A percentile compares a stretch with the other conserved stretches of the same genome.
Evolutionary conservation across 495 filamentous ascomycete genomes (phyloP).

Genomic region (Hypoxylon fragiforme): DNA sequence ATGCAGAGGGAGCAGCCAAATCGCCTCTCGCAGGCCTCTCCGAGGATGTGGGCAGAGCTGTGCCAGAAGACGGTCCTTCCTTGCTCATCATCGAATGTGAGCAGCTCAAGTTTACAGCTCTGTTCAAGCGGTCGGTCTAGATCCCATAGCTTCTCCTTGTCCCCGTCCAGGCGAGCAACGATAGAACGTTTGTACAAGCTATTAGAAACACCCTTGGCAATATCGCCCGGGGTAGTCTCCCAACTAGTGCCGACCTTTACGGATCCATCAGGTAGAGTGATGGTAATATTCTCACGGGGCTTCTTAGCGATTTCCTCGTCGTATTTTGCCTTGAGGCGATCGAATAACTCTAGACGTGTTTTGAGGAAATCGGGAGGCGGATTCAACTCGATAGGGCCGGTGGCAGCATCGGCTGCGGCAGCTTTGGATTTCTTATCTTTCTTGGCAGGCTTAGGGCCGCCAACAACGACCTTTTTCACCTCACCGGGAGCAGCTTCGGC

Average conservation of each 20-base stretch:
- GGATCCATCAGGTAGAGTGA: slow-evolving; percentile 66
- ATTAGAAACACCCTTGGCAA: slow-evolving; percentile 70
- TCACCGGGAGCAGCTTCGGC: slow-evolving; percentile 45
- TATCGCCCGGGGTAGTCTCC: slow-evolving; percentile 70
- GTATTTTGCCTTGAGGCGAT: slow-evolving; percentile 80
- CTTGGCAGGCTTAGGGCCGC: slow-evolving; percentile 48
- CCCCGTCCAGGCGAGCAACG: slow-evolving; percentile 77
- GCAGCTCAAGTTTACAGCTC: slow-evolving; percentile 73
- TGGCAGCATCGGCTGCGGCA: slow-evolving; percentile 41
- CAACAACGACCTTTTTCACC: slow-evolving; percentile 54
- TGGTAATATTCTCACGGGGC: slow-evolving; percentile 66
- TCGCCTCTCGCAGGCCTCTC: slow-evolving; percentile 85
- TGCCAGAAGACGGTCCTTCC: slow-evolving; percentile 92
- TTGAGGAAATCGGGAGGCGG: slow-evolving; percentile 79
- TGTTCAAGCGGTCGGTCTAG: slow-evolving; percentile 84
- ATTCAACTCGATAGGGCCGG: slow-evolving; percentile 58
- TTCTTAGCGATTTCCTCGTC: slow-evolving; percentile 70
- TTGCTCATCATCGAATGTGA: slow-evolving; percentile 83
- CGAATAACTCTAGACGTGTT: slow-evolving; percentile 82
- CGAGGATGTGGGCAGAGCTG: slow-evolving; percentile 89
- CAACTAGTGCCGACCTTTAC: slow-evolving; percentile 66
- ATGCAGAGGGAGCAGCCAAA: slow-evolving; percentile 91
- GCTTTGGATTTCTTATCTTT: slow-evolving; percentile 56
- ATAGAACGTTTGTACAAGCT: slow-evolving; percentile 73
- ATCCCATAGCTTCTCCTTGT: slow-evolving; percentile 76